phyloP scores from a whole-genome alignment of 2,329 filamentous ascomycete genomes.

The Sclerotinia glacialis region DNA sequence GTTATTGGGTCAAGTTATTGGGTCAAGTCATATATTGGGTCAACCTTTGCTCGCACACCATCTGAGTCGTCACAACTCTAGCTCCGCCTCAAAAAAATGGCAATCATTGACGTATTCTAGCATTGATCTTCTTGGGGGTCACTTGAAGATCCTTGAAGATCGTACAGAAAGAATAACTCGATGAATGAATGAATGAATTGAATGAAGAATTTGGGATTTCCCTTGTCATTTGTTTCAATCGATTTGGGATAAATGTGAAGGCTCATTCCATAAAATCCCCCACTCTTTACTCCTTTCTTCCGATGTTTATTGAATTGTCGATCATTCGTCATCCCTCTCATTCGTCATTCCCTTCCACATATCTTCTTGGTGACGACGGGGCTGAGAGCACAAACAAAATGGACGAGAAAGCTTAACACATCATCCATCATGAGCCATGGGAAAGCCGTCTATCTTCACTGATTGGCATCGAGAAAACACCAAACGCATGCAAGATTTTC shows the following conservation, averaged over 20 bases:
- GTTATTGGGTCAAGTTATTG: not conserved
- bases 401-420: not conserved
- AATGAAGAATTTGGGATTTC: not conserved
- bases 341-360: not conserved
- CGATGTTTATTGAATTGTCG: not conserved
- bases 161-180: too few relatives aligned
- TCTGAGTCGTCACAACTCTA: not conserved
- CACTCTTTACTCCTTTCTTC: not conserved
- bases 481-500: constrained; percentile 16
- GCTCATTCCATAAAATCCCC: too few relatives aligned
- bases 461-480: not conserved
- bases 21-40: not conserved
- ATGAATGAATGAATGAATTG: not conserved
- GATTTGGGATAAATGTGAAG: not conserved
- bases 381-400: not conserved
- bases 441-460: not conserved
- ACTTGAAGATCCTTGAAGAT: constrained; percentile 12
- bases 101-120: not conserved
- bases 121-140: not conserved
- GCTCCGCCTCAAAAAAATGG: constrained; percentile 11
- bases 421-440: not conserved
- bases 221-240: not conserved
- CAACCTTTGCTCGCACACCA: not conserved
- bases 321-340: constrained; percentile 3
- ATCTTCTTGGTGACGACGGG: not conserved